phyloP scores from a whole-genome alignment of 768 basidiomycete species.

The Favolaschia claudopus region DNA sequence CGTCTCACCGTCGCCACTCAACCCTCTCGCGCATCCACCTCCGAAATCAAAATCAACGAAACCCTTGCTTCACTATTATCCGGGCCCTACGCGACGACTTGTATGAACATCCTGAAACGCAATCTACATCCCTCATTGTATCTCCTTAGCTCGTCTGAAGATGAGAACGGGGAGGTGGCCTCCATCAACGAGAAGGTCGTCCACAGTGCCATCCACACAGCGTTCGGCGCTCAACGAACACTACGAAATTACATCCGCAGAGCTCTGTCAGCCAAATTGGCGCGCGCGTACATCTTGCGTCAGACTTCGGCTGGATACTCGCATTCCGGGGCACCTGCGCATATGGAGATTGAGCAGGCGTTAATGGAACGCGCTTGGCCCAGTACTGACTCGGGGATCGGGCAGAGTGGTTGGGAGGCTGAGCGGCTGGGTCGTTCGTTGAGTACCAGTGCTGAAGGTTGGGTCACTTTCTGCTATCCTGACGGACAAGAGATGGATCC shows the following conservation, averaged over 20 bases:
- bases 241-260: slow-evolving; percentile 70
- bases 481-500: slow-evolving; percentile 35
- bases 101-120: slow-evolving; percentile 67
- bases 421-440: slow-evolving; percentile 62
- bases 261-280: slow-evolving; percentile 66
- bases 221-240: slow-evolving; percentile 68
- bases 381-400: slow-evolving; percentile 56
- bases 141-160: slow-evolving; percentile 32
- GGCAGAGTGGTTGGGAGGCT: slow-evolving; percentile 68
- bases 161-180: slow-evolving; percentile 14
- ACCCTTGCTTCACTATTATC: slow-evolving; percentile 63
- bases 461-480: slow-evolving; percentile 54
- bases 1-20: slow-evolving; percentile 63
- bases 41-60: slow-evolving; percentile 66
- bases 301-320: slow-evolving; percentile 61
- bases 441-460: slow-evolving; percentile 61
- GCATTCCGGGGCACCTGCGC: slow-evolving; percentile 64
- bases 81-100: slow-evolving; percentile 71
- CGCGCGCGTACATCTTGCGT: slow-evolving; percentile 69
- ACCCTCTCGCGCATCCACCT: slow-evolving; percentile 41
- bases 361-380: slow-evolving; percentile 80
- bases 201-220: slow-evolving; percentile 48
- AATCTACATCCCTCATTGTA: slow-evolving; percentile 69
- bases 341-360: slow-evolving; percentile 66
- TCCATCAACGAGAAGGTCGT: slow-evolving; percentile 28